Evolutionary conservation across 768 basidiomycete species (phyloP), one percentile per base, ranked within the genome.

Genomic region (Mycena kentingensis): DNA sequence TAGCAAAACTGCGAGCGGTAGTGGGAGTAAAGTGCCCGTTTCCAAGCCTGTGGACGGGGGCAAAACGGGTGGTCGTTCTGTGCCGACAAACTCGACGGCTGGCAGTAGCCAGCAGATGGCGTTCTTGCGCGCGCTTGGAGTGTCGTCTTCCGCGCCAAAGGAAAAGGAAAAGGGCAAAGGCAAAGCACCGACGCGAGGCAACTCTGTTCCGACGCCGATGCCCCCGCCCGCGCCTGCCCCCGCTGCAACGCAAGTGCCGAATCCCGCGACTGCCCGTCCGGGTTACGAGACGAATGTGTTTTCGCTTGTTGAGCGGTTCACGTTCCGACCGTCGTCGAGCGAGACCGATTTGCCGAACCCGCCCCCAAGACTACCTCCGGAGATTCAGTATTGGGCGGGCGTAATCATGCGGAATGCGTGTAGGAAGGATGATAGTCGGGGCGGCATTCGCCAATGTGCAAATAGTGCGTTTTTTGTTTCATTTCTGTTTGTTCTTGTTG

Each of bases 331-430:
- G 0, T 90, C 89, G 46, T 84, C 90, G 10, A 81, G 84, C 1
- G 93, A 95, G 64, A 81, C 80, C 18, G 84, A 87, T 56, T 73
- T 87, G 47, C 82, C 81, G 5, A 83, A 83, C 48, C 82, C 85
- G 0, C 85, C 82, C 4, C 86, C 88, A 3, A 77, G 83, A 42
- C 72, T 94, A 6, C 93, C 94, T 0, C 76, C 79, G 10, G 96
- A 98, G 67, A 96, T 99, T 21, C 93, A 97, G 70, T 97, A 98
- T 63, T 98, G 97, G 97, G 97, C 96, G 0, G 93, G 94, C 3
- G 96, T 98, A n/a, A 97, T 98, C 64, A 99, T 98, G 97, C 81
- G 97, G 46, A 99, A 99, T 68, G 97, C 97, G 12, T 99, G 97
- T 72, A 77, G 96, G 66, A 98, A 99, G 74, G 97, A 98, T 62